Base-by-base conservation (phyloP, 176 grass and related monocot genomes). In the Cenchrus purpureus region DNA sequence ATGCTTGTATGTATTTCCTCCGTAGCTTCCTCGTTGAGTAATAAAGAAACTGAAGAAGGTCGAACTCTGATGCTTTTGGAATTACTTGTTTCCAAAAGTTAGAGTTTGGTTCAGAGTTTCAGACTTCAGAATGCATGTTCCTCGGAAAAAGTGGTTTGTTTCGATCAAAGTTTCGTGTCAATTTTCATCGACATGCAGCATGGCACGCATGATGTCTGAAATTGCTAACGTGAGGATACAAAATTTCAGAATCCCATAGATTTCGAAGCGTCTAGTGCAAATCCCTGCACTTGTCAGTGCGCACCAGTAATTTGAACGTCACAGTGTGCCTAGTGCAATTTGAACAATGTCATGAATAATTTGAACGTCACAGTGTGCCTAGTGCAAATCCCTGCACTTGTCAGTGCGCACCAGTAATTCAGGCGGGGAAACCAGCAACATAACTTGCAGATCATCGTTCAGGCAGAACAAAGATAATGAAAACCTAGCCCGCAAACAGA, bases 1-100 rank as follows among this genome's bases (percentile, higher is more conserved):
- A 81, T 46, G 25, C 37, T 14, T 58, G 28, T 54, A 43, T 51
- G 10, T 55, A 54, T 62, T 34, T 12, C 12, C 17, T 57, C 48
- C 32, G 59, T 71, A 88, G 17, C 58, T 73, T 48, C 16, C 19
- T 10, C 12, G 4, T 77, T 43, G 16, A 42, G 55, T 3, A 64
- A 81, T 79, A 82, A 85, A 62, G 43, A 25, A 50, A 70, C 20
- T 65, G 22, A 25, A 25, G 7, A 60, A 28, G 22, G n/a, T 5
- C n/a, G 22, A 57, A 45, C n/a, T 56, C 45, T 10, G 25, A 63
- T 43, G 43, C 13, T 79, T 37, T 65, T 0, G 51, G 11, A 53
- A 10, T 44, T 58, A 12, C 5, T 11, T 49, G 49, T 68, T 85
- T 34, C n/a, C 4, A 65, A 46, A 5, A n/a, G 20, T 14, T 76